Conservation (phyloP, 371 early-diverging fungal species). For the Apophysomyces sp. region DNA sequence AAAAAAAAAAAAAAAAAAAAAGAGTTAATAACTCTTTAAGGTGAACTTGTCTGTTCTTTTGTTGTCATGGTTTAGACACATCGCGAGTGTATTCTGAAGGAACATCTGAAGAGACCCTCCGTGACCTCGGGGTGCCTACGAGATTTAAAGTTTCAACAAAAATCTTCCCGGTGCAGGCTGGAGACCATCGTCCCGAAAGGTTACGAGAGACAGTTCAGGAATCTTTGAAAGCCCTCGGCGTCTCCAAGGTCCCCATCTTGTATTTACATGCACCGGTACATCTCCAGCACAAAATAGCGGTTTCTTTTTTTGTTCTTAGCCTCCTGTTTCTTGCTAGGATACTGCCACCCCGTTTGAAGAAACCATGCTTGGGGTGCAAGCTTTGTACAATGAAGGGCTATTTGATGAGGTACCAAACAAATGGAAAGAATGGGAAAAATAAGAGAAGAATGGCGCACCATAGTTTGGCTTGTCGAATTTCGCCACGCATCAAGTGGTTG, state of each 20-base stretch:
- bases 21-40: neutral
- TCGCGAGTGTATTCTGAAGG: slow-evolving; percentile 45
- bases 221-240: slow-evolving; percentile 31
- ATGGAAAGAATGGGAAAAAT: neutral
- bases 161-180: slow-evolving; percentile 51
- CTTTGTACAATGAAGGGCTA: slow-evolving; percentile 40
- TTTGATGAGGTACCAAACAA: slow-evolving; percentile 31
- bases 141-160: slow-evolving; percentile 54
- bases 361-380: slow-evolving; percentile 43
- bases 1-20: neutral
- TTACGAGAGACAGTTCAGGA: slow-evolving; percentile 40
- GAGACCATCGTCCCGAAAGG: slow-evolving; percentile 50
- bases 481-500: slow-evolving; percentile 47
- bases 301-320: neutral
- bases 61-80: slow-evolving; percentile 22
- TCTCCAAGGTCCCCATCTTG: slow-evolving; percentile 46
- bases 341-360: slow-evolving; percentile 43
- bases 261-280: slow-evolving; percentile 54
- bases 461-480: slow-evolving; percentile 56
- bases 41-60: no score
- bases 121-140: slow-evolving; percentile 29
- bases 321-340: slow-evolving; percentile 7
- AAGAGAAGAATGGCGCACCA: neutral
- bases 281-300: neutral
- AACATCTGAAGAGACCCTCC: slow-evolving; percentile 52